These are phyloP conservation scores for Agroathelia rolfsii DNA, from an alignment of 1,284 basidiomycete species.

Conservation along the genomic window DNA sequence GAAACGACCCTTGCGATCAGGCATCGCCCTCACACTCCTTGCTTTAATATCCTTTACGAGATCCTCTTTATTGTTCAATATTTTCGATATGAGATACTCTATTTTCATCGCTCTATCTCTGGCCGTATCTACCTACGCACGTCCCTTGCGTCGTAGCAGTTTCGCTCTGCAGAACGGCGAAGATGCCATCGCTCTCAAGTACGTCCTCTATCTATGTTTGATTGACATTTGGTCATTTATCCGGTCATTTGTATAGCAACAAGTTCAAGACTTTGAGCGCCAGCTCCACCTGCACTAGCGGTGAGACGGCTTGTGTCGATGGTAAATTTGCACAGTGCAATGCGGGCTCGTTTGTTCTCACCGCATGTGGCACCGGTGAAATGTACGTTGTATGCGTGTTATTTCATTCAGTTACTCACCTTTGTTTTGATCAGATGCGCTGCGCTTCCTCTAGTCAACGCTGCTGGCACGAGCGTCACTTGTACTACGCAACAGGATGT, in stretches of 20 bases:
- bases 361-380: slow-evolving; percentile 30
- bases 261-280: slow-evolving; percentile 34
- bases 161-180: slow-evolving; percentile 40
- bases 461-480: slow-evolving; percentile 32
- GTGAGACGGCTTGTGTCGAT: slow-evolving; percentile 37
- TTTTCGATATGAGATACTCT: slow-evolving; percentile 12
- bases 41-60: no score
- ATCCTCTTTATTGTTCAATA: no score
- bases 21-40: no score
- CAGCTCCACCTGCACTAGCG: slow-evolving; percentile 31
- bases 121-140: slow-evolving; percentile 28
- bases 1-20: no score
- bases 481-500: slow-evolving; percentile 35
- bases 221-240: slow-evolving; percentile 4
- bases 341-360: slow-evolving; percentile 33
- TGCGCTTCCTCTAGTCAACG: slow-evolving; percentile 39
- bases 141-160: slow-evolving; percentile 23
- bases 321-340: slow-evolving; percentile 41
- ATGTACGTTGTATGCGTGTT: slow-evolving; percentile 24
- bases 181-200: slow-evolving; percentile 46
- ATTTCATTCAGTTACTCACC: slow-evolving; percentile 1
- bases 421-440: slow-evolving; percentile 30
- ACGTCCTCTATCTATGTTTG: slow-evolving; percentile 13
- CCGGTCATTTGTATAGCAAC: slow-evolving; percentile 23
- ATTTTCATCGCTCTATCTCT: slow-evolving; percentile 29